Conservation (phyloP, 139 green algal genomes). For the Picochlorum costavermella region DNA sequence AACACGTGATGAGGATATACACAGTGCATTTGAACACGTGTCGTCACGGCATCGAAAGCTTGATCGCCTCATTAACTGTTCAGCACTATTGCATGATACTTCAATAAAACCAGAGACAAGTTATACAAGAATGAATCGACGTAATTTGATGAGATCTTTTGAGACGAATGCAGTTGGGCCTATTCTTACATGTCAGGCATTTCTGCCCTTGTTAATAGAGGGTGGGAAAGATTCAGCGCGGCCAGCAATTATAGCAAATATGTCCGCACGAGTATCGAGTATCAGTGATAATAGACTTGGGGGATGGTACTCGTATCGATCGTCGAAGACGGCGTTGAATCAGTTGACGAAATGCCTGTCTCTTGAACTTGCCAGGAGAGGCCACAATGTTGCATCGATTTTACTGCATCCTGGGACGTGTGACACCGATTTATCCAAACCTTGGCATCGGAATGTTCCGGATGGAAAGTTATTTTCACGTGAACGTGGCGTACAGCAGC, state of each 20-base stretch:
- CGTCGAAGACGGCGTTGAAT: slow-evolving; percentile 72
- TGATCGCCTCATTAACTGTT: slow-evolving; percentile 64
- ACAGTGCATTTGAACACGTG: slow-evolving; percentile 5
- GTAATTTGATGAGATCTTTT: slow-evolving; percentile 44
- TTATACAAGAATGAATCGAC: slow-evolving; percentile 36
- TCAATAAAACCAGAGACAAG: slow-evolving; percentile 59
- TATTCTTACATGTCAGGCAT: slow-evolving; percentile 55
- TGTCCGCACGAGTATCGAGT: slow-evolving; percentile 63
- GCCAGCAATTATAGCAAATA: slow-evolving; percentile 58
- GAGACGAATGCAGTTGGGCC: slow-evolving; percentile 66
- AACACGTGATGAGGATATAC: slow-evolving; percentile 43
- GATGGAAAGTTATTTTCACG: slow-evolving; percentile 67
- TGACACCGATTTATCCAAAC: slow-evolving; percentile 64
- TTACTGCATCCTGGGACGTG: slow-evolving; percentile 75
- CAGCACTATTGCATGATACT: slow-evolving; percentile 57
- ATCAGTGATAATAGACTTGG: slow-evolving; percentile 67
- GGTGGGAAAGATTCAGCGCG: slow-evolving; percentile 6
- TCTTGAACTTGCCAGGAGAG: slow-evolving; percentile 56
- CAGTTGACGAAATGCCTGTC: slow-evolving; percentile 63
- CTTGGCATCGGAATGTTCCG: slow-evolving; percentile 66
- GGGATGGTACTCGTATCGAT: slow-evolving; percentile 78
- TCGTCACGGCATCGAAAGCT: neutral
- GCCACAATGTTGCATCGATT: slow-evolving; percentile 43
- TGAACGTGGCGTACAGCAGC: slow-evolving; percentile 46
- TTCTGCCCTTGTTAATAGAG: slow-evolving; percentile 36